Conservation (phyloP, 257 asterid genomes). For the Capsicum baccatum region DNA sequence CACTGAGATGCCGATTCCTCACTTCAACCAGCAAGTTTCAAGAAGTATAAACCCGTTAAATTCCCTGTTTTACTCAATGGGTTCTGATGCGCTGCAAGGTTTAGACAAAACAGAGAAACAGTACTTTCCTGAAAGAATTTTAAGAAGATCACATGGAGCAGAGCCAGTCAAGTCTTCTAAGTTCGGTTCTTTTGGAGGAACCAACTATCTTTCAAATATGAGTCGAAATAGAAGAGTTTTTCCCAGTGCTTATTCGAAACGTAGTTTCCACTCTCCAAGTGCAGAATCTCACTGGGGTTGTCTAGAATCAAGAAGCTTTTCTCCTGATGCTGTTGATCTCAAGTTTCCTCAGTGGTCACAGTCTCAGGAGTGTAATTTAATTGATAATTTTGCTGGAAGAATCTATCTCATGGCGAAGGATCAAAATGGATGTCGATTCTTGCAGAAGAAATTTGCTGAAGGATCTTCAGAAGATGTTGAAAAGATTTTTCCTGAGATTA, state of each 20-base stretch:
- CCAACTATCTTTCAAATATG: conserved; percentile 9
- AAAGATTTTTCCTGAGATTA: conserved; percentile 72
- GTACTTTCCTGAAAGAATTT: conserved; percentile 2
- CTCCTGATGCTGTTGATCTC: conserved; percentile 24
- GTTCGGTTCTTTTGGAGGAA: conserved; percentile 15
- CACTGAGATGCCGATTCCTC: conserved; percentile 1
- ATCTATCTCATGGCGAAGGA: conserved; percentile 69
- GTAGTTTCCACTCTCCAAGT: conserved; percentile 24
- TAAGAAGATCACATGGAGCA: conserved; percentile 11
- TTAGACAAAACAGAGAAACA: conserved; percentile 14
- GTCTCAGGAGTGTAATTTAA: conserved; percentile 16
- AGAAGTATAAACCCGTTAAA: conserved; percentile 5
- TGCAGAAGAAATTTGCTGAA: conserved; percentile 83
- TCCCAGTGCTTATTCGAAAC: not conserved
- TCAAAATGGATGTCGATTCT: conserved; percentile 92
- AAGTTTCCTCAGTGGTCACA: conserved; percentile 27
- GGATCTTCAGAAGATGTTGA: conserved; percentile 73
- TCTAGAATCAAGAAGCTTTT: conserved; percentile 20
- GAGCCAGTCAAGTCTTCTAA: conserved; percentile 25
- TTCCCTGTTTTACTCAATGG: not conserved
- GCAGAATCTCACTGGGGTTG: conserved; percentile 19
- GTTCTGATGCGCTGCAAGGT: not conserved
- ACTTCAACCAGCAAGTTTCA: conserved; percentile 19
- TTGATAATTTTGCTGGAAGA: conserved; percentile 28
- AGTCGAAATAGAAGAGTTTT: conserved; percentile 22